Percentiles rank a stretch among this genome's conserved stretches.
Evolutionary conservation across 2,329 filamentous ascomycete genomes (phyloP).

Genomic region (Beauveria medogensis): DNA sequence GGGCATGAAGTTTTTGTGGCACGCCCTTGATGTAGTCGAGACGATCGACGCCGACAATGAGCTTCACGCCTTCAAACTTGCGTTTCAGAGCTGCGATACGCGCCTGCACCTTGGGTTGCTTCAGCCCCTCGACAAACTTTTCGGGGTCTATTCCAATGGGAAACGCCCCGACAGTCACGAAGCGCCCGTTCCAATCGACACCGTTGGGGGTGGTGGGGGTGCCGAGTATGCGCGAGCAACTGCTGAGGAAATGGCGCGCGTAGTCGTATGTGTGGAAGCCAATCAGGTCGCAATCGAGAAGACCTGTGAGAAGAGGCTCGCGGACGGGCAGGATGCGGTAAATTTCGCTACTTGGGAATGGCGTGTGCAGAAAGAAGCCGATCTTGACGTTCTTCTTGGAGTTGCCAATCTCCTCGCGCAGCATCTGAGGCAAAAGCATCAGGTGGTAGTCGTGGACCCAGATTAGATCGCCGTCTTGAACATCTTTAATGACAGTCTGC

Average conservation of each 20-base stretch:
- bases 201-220: slow-evolving; percentile 83
- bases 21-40: slow-evolving; percentile 99
- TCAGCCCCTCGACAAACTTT: slow-evolving; percentile 83
- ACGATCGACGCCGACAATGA: slow-evolving; percentile 93
- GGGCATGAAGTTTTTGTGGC: slow-evolving; percentile 90
- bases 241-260: slow-evolving; percentile 93
- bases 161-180: slow-evolving; percentile 88
- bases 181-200: slow-evolving; percentile 81
- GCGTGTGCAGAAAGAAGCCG: slow-evolving; percentile 95
- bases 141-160: slow-evolving; percentile 97
- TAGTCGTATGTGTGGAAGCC: slow-evolving; percentile 99
- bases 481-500: slow-evolving; percentile 75
- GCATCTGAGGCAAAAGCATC: slow-evolving; percentile 93
- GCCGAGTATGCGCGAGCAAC: slow-evolving; percentile 83
- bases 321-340: slow-evolving; percentile 92
- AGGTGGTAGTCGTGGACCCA: slow-evolving; percentile 99
- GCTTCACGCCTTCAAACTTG: slow-evolving; percentile 92
- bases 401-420: slow-evolving; percentile 78
- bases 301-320: slow-evolving; percentile 76
- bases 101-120: slow-evolving; percentile 78
- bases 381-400: slow-evolving; percentile 90
- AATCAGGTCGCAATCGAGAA: slow-evolving; percentile 89
- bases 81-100: slow-evolving; percentile 76
- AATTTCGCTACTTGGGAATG: slow-evolving; percentile 94
- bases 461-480: slow-evolving; percentile 87